Conservation (phyloP, 2,329 filamentous ascomycete species). For the Fusarium vanettenii region DNA sequence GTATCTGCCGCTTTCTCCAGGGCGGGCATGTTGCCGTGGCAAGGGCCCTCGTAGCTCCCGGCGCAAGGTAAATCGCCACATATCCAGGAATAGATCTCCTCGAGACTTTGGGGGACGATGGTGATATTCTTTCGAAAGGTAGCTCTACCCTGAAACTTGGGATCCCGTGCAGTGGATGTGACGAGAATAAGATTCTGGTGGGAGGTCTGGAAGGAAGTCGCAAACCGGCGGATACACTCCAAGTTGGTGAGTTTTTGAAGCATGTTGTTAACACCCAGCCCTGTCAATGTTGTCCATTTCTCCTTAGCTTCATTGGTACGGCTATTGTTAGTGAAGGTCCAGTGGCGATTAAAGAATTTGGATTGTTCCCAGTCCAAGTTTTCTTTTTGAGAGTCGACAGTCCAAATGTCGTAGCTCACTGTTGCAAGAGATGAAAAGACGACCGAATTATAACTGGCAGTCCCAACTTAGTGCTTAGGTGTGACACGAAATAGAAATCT, state of each 20-base stretch:
- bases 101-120: background rate
- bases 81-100: background rate
- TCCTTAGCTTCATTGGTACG: background rate
- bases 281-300: background rate
- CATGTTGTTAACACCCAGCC: background rate
- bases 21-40: background rate
- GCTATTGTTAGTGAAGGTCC: background rate
- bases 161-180: background rate
- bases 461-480: background rate
- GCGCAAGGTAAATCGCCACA: background rate
- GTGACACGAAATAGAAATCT: no score
- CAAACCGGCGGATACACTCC: background rate
- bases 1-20: background rate
- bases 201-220: background rate
- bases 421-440: conserved; percentile 4
- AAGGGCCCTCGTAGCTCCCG: background rate
- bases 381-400: background rate
- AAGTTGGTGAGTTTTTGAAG: background rate
- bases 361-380: no score
- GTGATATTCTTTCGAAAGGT: background rate
- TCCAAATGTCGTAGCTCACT: background rate
- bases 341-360: background rate
- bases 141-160: background rate
- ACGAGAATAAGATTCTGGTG: background rate
- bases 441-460: conserved; percentile 12